Base-by-base conservation (phyloP, 352 stramenopile genomes). In the Peronospora tabacina region DNA sequence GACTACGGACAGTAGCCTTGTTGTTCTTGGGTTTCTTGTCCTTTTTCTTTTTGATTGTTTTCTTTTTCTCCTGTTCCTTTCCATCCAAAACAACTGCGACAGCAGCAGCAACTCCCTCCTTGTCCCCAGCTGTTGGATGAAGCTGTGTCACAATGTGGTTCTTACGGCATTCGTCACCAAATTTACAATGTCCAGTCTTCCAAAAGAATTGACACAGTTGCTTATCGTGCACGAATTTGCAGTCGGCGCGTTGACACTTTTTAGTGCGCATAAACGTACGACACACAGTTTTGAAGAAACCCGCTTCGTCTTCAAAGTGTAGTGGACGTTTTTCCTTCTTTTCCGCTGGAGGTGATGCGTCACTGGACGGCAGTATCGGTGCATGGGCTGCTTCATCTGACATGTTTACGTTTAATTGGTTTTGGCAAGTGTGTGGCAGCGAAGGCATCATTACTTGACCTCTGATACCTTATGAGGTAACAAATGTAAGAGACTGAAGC, bases 251-350 rank as follows among this genome's bases (percentile, higher is more conserved):
- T 13, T 44, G 55, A 47, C 60, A 75, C 33, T 61, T 73, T 16
- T 63, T 68, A 9, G 47, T 61, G 20, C 38, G 58, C 69, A 87
- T 77, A 52, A 70, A 85, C n/a, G 28, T 43, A 17, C 71, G 69
- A 42, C 75, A 85, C 19, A 85, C 64, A n/a, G 43, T 72, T 69
- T 80, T 79, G 58, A 87, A 85, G 24, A 66, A 58, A 5, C 64
- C 66, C 7, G 68, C 72, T 19, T 68, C 58, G 49, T 87, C 70
- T 38, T 75, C 68, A 43, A 74, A 81, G 52, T 81, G 63, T 26
- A 42, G 49, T 0, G 63, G 52, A 0, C 42, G 43, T 29, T 56
- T 58, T 26, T 33, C 40, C 29, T 52, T 55, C 38, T 55, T 58
- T 48, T 59, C 46, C 35, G 19, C 19, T 30, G 34, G 26, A 47